These are phyloP conservation scores for Boletales sp. DNA, from an alignment of 768 basidiomycete genomes.

Conservation along the genomic window DNA sequence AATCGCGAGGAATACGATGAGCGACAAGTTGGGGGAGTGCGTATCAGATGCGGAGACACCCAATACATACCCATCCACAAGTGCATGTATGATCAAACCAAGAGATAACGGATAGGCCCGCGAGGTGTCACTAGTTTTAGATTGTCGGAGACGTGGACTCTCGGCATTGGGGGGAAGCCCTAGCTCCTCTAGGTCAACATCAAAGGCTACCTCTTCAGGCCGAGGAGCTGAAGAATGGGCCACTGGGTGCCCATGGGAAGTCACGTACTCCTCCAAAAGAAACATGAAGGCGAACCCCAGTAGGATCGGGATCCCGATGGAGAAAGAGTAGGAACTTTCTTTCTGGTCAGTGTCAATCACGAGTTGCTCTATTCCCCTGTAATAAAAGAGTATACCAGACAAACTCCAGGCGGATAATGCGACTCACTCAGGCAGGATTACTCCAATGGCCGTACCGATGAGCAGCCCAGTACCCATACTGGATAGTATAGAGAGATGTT, in stretches of 20 bases:
- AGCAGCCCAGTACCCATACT: slow-evolving; percentile 79
- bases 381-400: neutral
- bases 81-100: slow-evolving; percentile 82
- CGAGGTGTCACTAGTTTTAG: slow-evolving; percentile 24
- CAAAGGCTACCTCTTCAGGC: slow-evolving; percentile 37
- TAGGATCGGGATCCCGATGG: slow-evolving; percentile 62
- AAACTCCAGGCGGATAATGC: neutral
- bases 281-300: slow-evolving; percentile 58
- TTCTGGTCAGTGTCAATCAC: slow-evolving; percentile 33
- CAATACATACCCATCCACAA: slow-evolving; percentile 90
- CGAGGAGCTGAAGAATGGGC: slow-evolving; percentile 15
- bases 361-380: slow-evolving; percentile 70
- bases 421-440: slow-evolving; percentile 91
- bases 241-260: slow-evolving; percentile 44
- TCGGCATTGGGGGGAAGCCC: slow-evolving; percentile 34
- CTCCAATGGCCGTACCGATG: slow-evolving; percentile 83
- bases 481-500: slow-evolving; percentile 44
- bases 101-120: slow-evolving; percentile 72
- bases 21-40: slow-evolving; percentile 51
- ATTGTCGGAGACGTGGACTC: slow-evolving; percentile 5
- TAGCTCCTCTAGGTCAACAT: slow-evolving; percentile 59
- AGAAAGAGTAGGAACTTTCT: slow-evolving; percentile 42
- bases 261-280: slow-evolving; percentile 59
- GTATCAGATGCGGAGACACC: slow-evolving; percentile 65
- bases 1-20: slow-evolving; percentile 88